These are phyloP conservation scores for Cladosporium sp. DNA, from an alignment of 2,329 filamentous ascomycete genomes.

Conservation along the genomic window DNA sequence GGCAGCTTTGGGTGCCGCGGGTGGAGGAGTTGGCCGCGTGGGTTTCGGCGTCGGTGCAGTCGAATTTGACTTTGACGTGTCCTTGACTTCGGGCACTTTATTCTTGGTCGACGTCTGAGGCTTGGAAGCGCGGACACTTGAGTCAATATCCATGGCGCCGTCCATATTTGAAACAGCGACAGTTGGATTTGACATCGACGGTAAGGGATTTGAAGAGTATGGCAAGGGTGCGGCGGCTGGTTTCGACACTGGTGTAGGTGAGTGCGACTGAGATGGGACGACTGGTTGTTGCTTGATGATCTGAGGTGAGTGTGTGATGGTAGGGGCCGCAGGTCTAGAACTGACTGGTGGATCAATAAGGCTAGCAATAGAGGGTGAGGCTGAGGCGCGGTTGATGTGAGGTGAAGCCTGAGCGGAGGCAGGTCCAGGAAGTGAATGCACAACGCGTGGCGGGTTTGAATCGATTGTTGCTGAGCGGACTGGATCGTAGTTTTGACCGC, in stretches of 20 bases:
- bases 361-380: constrained; percentile 87
- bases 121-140: not conserved
- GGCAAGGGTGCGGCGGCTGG: not conserved
- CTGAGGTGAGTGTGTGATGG: constrained; percentile 21
- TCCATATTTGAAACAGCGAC: constrained; percentile 18
- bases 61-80: constrained; percentile 24
- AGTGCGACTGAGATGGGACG: constrained; percentile 14
- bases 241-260: constrained; percentile 5
- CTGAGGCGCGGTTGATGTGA: constrained; percentile 66
- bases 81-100: constrained; percentile 11
- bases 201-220: constrained; percentile 13
- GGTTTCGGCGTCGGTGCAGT: not conserved
- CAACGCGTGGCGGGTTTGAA: constrained; percentile 20
- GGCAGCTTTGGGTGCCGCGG: constrained; percentile 45
- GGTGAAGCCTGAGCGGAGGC: constrained; percentile 37
- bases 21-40: constrained; percentile 4
- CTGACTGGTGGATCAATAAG: constrained; percentile 67
- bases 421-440: constrained; percentile 19
- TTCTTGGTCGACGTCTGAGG: constrained; percentile 1
- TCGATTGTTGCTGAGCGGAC: constrained; percentile 59
- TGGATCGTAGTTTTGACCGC: constrained; percentile 83
- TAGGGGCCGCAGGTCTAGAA: constrained; percentile 33
- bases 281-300: constrained; percentile 21
- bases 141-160: constrained; percentile 32
- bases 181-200: constrained; percentile 11